Evolutionary conservation across 805 yeast species (phyloP), one percentile per base, ranked within the genome.

Genomic region (Yamadazyma laniorum): DNA sequence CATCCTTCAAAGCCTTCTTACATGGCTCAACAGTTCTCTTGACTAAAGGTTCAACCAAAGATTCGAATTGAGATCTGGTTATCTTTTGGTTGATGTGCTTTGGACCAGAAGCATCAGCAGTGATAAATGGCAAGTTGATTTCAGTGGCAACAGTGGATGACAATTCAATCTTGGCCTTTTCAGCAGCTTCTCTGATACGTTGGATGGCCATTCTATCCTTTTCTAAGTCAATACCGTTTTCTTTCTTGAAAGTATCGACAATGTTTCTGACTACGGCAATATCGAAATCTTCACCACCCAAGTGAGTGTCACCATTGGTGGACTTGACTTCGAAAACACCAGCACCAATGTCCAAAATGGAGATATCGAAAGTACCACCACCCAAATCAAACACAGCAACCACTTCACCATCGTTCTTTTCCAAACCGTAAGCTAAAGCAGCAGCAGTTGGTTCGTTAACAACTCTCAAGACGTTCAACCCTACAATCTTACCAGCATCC

Each of bases 311-410:
- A 81, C 95, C 97, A 71, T 90, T 90, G 61, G 97, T 89, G 47
- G 96, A 87, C 75, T 89, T 89, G 65, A 89, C 97, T 77, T 89
- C 97, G 58, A 89, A 89, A 52, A 89, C 97, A 77, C 97, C 97
- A 63, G 89, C 88, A 72, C 90, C 96, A 57, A 89, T 90, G 76
- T 90, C 97, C 62, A 89, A 78, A 64, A 89, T 86, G 55, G 97
- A 89, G 70, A 89, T 84, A 84, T 89, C 97, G 65, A 89, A 89
- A 58, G 97, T 89, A 81, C 97, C 97, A 69, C 97, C 97, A 81
- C 97, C 97, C 61, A 89, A 78, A 72, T 89, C 97, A 74, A 90
- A 89, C 51, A 89, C 97, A 47, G 97, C 97, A 55, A 89, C 95
- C 47, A 85, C 84, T 70, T 81, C 82, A 59, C 81, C 75, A 52